Evolutionary conservation across 179 eudicot species (phyloP).

Genomic region (Beta macrorhiza): DNA sequence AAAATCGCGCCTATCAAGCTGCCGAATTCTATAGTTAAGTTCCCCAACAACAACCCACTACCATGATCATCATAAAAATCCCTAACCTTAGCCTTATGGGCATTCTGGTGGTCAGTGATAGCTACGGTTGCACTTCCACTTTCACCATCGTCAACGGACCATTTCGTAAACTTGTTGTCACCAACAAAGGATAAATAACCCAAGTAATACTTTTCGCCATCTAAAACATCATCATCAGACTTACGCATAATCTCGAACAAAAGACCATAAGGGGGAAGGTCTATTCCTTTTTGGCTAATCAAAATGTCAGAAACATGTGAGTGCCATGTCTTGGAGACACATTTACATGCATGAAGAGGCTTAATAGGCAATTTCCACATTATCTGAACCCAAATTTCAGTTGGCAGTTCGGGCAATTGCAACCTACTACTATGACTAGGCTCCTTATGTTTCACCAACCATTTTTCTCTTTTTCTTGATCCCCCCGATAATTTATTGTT

Average conservation of each 20-base stretch:
- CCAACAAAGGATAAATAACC: neutral
- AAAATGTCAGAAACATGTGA: neutral
- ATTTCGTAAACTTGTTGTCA: neutral
- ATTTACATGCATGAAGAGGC: neutral
- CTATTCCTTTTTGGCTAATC: neutral
- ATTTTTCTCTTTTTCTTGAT: too few relatives aligned
- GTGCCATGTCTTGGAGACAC: neutral
- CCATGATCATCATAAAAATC: neutral
- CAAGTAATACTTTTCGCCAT: neutral
- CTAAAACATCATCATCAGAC: too few relatives aligned
- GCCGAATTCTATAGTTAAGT: neutral
- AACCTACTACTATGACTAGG: too few relatives aligned
- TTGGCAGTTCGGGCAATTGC: neutral
- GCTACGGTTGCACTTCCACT: neutral
- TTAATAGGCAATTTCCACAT: constrained; percentile 3
- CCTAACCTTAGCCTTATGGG: neutral
- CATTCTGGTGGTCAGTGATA: neutral
- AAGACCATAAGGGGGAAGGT: neutral
- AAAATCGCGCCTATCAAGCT: neutral
- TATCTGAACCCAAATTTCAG: neutral
- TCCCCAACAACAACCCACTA: neutral
- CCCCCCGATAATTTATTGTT: too few relatives aligned
- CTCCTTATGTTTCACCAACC: too few relatives aligned
- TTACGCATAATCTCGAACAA: neutral
- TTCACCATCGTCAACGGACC: neutral